These are phyloP conservation scores for Klebsormidium nitens DNA, from an alignment of 139 green algal species.

Conservation along the genomic window DNA sequence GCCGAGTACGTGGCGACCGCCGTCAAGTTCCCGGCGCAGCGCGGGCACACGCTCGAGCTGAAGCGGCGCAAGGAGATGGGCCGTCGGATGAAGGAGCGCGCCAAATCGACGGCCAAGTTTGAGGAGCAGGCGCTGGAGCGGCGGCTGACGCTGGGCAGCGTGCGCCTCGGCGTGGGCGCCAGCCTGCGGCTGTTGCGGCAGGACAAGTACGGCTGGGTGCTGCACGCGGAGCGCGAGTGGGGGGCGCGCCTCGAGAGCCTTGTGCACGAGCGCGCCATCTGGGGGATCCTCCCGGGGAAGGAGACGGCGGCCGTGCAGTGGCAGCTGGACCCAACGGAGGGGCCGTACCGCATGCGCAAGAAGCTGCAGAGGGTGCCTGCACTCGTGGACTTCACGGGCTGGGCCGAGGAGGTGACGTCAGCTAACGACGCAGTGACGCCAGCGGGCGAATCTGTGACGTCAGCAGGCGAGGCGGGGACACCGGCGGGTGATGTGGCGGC, in stretches of 20 bases:
- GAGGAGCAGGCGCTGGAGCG: neutral
- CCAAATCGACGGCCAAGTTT: neutral
- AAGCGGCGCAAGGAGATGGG: conserved; percentile 15
- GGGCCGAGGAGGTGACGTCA: too few relatives aligned
- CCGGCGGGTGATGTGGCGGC: too few relatives aligned
- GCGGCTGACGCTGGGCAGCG: neutral
- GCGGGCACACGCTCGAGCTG: conserved; percentile 12
- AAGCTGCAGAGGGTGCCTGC: conserved; percentile 5
- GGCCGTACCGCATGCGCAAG: conserved; percentile 23
- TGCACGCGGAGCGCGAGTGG: conserved; percentile 18
- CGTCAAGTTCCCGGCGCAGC: conserved; percentile 6
- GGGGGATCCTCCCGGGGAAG: too few relatives aligned
- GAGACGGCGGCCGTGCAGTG: conserved; percentile 6
- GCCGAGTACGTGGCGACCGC: conserved; percentile 10
- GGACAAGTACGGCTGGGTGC: conserved; percentile 21
- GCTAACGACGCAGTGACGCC: too few relatives aligned
- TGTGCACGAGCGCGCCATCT: conserved; percentile 19
- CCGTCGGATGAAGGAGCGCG: conserved; percentile 8
- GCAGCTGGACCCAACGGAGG: conserved; percentile 29
- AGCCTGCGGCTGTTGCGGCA: neutral
- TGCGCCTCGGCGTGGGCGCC: neutral
- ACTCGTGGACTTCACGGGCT: too few relatives aligned
- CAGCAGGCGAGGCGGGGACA: too few relatives aligned
- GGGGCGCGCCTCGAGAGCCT: conserved; percentile 2
- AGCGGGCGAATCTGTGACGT: too few relatives aligned